Conservation (phyloP, 1,284 basidiomycete species). For the Anthracocystis walkeri region DNA sequence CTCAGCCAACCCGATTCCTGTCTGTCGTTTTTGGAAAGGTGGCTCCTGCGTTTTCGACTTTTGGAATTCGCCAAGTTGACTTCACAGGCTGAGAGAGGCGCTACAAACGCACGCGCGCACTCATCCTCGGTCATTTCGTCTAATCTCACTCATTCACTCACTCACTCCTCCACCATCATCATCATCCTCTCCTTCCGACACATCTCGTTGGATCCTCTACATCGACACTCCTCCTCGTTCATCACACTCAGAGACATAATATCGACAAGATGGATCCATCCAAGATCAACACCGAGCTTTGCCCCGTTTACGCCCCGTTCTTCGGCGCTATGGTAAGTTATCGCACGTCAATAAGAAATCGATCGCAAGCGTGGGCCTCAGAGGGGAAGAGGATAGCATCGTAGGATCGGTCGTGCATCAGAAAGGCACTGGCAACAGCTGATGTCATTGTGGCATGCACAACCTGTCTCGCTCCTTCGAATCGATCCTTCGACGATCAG, state of each 20-base stretch:
- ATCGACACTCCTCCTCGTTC: constrained; percentile 2
- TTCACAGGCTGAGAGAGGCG: too few relatives aligned
- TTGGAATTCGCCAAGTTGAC: constrained; percentile 16
- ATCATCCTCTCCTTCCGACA: background rate
- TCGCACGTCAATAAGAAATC: background rate
- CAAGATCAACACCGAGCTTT: constrained; percentile 66
- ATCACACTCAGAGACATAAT: background rate
- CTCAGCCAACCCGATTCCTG: constrained; percentile 15
- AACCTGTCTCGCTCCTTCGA: background rate
- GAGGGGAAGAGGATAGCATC: background rate
- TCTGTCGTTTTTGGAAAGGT: constrained; percentile 17
- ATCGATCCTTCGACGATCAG: constrained; percentile 1
- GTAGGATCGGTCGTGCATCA: background rate
- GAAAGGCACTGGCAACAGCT: background rate
- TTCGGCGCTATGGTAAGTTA: constrained; percentile 89
- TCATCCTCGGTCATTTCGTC: background rate
- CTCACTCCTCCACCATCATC: constrained; percentile 19
- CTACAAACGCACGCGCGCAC: constrained; percentile 19
- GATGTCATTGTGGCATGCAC: background rate
- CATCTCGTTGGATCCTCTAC: constrained; percentile 11
- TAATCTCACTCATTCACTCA: constrained; percentile 1
- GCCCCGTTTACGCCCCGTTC: constrained; percentile 80
- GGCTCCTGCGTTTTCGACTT: constrained; percentile 33
- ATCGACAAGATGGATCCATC: constrained; percentile 54
- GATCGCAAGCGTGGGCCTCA: background rate